A percentile compares a stretch with the other conserved stretches of the same genome.
Conservation (phyloP, 148 eudicot genomes). For the Pharnaceum exiguum region DNA sequence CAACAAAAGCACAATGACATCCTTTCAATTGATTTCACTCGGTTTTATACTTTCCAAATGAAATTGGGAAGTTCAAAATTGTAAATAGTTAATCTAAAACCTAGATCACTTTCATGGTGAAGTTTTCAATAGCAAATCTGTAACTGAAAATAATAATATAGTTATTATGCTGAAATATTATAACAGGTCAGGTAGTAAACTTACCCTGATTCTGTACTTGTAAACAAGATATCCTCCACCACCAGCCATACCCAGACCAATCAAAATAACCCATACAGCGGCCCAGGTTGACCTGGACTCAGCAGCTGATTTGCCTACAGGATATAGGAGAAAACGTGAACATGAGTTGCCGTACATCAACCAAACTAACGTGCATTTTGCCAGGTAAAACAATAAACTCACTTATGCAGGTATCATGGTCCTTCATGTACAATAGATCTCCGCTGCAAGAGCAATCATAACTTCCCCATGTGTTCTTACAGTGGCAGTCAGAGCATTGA, state of each 20-base stretch:
- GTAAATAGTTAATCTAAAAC: too few relatives aligned
- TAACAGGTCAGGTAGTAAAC: slow-evolving; percentile 14
- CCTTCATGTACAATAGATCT: slow-evolving; percentile 72
- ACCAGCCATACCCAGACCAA: slow-evolving; percentile 71
- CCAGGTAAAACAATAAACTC: slow-evolving; percentile 19
- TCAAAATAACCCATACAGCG: slow-evolving; percentile 66
- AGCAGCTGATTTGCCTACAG: slow-evolving; percentile 60
- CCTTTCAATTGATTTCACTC: too few relatives aligned
- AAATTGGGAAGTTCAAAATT: too few relatives aligned
- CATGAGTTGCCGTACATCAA: neutral
- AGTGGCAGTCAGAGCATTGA: slow-evolving; percentile 88
- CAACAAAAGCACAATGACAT: too few relatives aligned
- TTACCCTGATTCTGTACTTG: slow-evolving; percentile 90
- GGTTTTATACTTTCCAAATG: too few relatives aligned
- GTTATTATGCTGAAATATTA: neutral
- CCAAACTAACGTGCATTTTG: neutral
- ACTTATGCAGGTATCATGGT: slow-evolving; percentile 96
- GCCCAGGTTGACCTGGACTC: slow-evolving; percentile 71
- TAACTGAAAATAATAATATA: too few relatives aligned
- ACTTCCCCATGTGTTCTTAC: slow-evolving; percentile 97
- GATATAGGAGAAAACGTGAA: slow-evolving; percentile 2
- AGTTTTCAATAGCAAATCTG: too few relatives aligned
- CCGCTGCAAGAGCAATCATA: slow-evolving; percentile 79
- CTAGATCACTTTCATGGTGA: too few relatives aligned
- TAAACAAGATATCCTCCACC: slow-evolving; percentile 77